phyloP scores from a whole-genome alignment of 768 basidiomycete species.

The Boletus coccyginus region DNA sequence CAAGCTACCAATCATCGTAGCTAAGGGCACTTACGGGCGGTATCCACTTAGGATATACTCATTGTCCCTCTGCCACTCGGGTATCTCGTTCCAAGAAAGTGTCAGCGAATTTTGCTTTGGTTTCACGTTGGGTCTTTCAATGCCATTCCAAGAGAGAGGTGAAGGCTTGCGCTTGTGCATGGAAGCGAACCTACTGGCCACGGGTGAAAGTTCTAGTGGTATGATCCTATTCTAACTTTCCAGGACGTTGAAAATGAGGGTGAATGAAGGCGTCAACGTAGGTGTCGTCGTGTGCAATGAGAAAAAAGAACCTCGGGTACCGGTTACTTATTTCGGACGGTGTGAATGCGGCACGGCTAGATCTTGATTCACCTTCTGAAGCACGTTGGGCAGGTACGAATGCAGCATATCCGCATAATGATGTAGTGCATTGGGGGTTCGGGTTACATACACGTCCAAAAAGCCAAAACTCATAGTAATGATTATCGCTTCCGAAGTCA shows the following conservation, averaged over 20 bases:
- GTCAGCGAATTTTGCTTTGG: slow-evolving; percentile 19
- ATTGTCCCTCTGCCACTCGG: slow-evolving; percentile 72
- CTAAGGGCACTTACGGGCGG: slow-evolving; percentile 47
- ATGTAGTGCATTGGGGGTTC: slow-evolving; percentile 9
- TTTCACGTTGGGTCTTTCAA: background rate
- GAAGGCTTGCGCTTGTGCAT: slow-evolving; percentile 16
- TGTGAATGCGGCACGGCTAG: slow-evolving; percentile 18
- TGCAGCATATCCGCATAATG: slow-evolving; percentile 7
- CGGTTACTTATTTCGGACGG: background rate
- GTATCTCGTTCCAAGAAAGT: slow-evolving; percentile 56
- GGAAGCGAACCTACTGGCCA: background rate
- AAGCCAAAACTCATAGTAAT: slow-evolving; percentile 10
- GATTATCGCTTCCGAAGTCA: slow-evolving; percentile 25
- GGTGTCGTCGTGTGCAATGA: background rate
- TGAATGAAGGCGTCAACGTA: background rate
- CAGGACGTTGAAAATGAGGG: slow-evolving; percentile 4
- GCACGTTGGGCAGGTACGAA: slow-evolving; percentile 23
- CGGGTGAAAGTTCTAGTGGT: background rate
- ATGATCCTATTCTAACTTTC: background rate
- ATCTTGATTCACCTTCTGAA: slow-evolving; percentile 27
- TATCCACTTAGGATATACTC: slow-evolving; percentile 71
- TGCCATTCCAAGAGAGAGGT: slow-evolving; percentile 9
- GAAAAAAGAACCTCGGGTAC: background rate
- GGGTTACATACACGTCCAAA: slow-evolving; percentile 16
- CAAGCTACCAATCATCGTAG: slow-evolving; percentile 3